These are phyloP conservation scores for Acanthamoeba lenticulata DNA, from an alignment of 208 protist species.

Conservation along the genomic window DNA sequence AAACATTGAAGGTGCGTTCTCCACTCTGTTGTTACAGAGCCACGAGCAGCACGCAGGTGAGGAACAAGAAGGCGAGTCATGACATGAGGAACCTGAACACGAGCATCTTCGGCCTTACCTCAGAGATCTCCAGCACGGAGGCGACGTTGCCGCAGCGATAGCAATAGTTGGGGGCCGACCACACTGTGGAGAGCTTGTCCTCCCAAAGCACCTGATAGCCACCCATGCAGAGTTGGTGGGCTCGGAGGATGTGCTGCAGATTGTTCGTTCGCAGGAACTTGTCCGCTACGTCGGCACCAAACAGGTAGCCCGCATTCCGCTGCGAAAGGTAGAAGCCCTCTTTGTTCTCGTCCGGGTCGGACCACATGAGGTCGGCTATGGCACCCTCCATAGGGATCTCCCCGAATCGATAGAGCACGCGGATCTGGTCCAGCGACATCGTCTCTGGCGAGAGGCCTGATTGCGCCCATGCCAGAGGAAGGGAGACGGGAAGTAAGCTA, in stretches of 20 bases:
- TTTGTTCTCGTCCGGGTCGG: slow-evolving; percentile 92
- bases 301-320: slow-evolving; percentile 88
- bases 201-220: slow-evolving; percentile 87
- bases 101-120: slow-evolving; percentile 88
- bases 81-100: no score
- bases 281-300: slow-evolving; percentile 85
- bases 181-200: slow-evolving; percentile 92
- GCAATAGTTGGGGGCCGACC: slow-evolving; percentile 98
- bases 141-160: slow-evolving; percentile 92
- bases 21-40: slow-evolving; percentile 66
- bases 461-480: slow-evolving; percentile 86
- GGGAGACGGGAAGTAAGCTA: slow-evolving; percentile 90
- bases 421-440: slow-evolving; percentile 93
- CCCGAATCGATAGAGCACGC: slow-evolving; percentile 94
- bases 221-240: slow-evolving; percentile 91
- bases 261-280: slow-evolving; percentile 89
- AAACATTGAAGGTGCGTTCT: slow-evolving; percentile 70
- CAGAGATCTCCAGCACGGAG: slow-evolving; percentile 93
- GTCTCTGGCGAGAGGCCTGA: slow-evolving; percentile 49
- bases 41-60: no score
- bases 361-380: slow-evolving; percentile 98
- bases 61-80: not conserved
- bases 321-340: slow-evolving; percentile 26
- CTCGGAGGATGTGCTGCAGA: slow-evolving; percentile 87
- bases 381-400: slow-evolving; percentile 98